Evolutionary conservation across 768 basidiomycete genomes (phyloP), one percentile per base, ranked within the genome.

Genomic region (Lactifluus subvellereus): DNA sequence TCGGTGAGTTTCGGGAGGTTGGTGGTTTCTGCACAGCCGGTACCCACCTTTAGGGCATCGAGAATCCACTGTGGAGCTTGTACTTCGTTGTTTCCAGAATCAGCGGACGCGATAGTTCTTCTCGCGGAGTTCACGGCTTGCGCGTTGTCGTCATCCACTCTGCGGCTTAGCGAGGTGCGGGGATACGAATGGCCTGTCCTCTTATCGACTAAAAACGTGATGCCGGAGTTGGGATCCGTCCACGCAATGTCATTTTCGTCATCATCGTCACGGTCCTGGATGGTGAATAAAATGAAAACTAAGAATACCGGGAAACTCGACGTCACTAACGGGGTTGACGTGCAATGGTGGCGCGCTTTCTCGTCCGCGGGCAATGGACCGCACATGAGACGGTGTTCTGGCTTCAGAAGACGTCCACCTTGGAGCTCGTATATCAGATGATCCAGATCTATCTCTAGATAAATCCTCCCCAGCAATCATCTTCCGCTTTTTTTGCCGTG

Each of bases 181-280:
- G 74, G 74, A 71, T 78, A 78, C 8, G 87, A 90, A 70, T 89
- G 84, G 10, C 89, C 88, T 10, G 87, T 89, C 56, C 83, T 78
- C n/a, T 72, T 70, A 69, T 94, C 83, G 16, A 91, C 74, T n/a
- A 82, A 61, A 69, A 85, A 87, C 2, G 71, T 74, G 70, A 84
- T 76, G 14, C 82, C 80, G 5, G 85, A 88, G 14, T 67, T 72
- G n/a, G 83, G 80, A 74, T 93, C 88, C 35, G 74, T 80, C 88
- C 89, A 89, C 22, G 74, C 53, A 47, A 81, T 71, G 62, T 79
- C 75, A 54, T 74, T 68, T 30, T 45, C 47, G 52, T 66, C 48
- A 20, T 60, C 49, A n/a, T 63, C 55, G 11, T 43, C 66, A 30
- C 38, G 35, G 16, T 40, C 49, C 54, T 62, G 35, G 18, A 14